Evolutionary conservation across 768 basidiomycete species (phyloP).

Genomic region (Gelatoporia subvermispora): DNA sequence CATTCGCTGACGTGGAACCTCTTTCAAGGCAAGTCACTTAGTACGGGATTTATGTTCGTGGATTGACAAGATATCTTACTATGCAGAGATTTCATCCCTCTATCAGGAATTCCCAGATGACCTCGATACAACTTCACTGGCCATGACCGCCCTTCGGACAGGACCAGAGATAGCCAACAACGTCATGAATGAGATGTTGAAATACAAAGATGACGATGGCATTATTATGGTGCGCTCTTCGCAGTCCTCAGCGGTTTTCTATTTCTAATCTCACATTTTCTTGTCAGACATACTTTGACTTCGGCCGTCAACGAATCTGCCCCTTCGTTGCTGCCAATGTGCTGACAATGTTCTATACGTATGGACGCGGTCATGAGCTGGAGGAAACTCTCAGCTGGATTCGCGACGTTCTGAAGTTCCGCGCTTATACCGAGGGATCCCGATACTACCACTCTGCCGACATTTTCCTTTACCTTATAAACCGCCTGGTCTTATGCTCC

Average conservation of each 20-base stretch:
- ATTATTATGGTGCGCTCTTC: constrained; percentile 24
- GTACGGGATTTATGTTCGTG: neutral
- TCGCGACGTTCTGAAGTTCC: constrained; percentile 37
- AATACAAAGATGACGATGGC: constrained; percentile 40
- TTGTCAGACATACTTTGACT: constrained; percentile 39
- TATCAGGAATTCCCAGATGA: constrained; percentile 47
- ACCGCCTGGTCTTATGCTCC: constrained; percentile 37
- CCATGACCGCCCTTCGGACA: constrained; percentile 34
- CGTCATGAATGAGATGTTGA: constrained; percentile 50
- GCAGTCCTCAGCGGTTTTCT: neutral
- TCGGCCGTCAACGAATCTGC: constrained; percentile 39
- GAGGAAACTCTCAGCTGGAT: constrained; percentile 39
- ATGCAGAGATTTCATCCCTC: neutral
- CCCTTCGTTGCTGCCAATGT: constrained; percentile 46
- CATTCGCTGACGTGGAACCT: constrained; percentile 47
- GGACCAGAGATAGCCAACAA: constrained; percentile 2
- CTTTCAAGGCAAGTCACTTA: constrained; percentile 34
- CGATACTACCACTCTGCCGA: constrained; percentile 44
- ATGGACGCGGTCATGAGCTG: constrained; percentile 40
- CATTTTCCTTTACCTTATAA: constrained; percentile 42
- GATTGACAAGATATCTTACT: too few species aligned
- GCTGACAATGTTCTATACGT: constrained; percentile 40
- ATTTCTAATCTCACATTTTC: neutral
- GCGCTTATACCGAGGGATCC: constrained; percentile 45
- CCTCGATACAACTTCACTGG: constrained; percentile 54